These are phyloP conservation scores for Decorospora gaudefroyi DNA, from an alignment of 2,329 filamentous ascomycete genomes.

Conservation along the genomic window DNA sequence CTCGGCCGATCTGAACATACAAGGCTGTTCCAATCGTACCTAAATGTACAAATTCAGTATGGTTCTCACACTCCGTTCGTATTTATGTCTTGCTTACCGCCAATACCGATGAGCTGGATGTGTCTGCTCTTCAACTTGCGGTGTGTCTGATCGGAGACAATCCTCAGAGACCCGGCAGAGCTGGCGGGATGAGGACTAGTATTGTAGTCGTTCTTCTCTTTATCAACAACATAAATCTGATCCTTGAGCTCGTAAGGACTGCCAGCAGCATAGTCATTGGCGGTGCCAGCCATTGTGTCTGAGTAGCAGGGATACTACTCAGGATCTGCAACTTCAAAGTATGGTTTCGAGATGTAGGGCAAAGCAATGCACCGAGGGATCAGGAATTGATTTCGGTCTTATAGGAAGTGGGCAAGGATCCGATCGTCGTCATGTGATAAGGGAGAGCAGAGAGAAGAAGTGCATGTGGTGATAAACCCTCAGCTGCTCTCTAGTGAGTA, in stretches of 20 bases:
- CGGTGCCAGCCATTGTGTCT: slow-evolving; percentile 42
- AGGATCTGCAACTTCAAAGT: slow-evolving; percentile 24
- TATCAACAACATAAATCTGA: slow-evolving; percentile 18
- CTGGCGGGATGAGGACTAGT: slow-evolving; percentile 33
- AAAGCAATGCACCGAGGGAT: slow-evolving; percentile 37
- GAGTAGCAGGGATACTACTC: slow-evolving; percentile 2
- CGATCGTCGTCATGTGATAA: slow-evolving; percentile 11
- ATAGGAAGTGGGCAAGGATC: slow-evolving; percentile 11
- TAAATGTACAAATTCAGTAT: too few relatives aligned
- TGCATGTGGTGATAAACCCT: slow-evolving; percentile 32
- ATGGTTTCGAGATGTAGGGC: slow-evolving; percentile 44
- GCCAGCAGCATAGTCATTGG: slow-evolving; percentile 35
- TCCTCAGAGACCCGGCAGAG: slow-evolving; percentile 33
- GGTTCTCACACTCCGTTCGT: too few relatives aligned
- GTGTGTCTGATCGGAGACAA: slow-evolving; percentile 49
- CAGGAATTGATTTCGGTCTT: slow-evolving; percentile 6
- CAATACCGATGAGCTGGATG: slow-evolving; percentile 54
- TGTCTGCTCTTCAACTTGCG: slow-evolving; percentile 53
- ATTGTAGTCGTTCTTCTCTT: slow-evolving; percentile 37
- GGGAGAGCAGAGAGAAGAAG: slow-evolving; percentile 15
- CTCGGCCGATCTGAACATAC: slow-evolving; percentile 54
- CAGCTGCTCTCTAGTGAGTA: slow-evolving; percentile 24
- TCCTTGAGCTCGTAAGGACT: slow-evolving; percentile 23
- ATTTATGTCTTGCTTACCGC: too few relatives aligned
- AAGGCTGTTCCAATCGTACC: slow-evolving; percentile 56